These are phyloP conservation scores for Xylaria sp. DNA, from an alignment of 2,329 filamentous ascomycete species.

Conservation along the genomic window DNA sequence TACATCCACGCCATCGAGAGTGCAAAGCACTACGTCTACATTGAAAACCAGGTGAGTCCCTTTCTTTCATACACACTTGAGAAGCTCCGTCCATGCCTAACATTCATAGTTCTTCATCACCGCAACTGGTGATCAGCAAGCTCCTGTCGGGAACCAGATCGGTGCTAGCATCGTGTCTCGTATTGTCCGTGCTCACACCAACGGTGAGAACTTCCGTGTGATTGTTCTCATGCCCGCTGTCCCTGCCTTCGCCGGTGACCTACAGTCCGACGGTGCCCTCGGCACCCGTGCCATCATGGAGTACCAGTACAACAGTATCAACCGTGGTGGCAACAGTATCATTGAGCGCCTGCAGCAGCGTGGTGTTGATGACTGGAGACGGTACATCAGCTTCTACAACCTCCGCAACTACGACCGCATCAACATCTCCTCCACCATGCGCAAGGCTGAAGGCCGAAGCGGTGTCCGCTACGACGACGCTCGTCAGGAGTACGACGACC, in stretches of 20 bases:
- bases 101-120: slow-evolving; percentile 72
- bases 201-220: slow-evolving; percentile 64
- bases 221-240: slow-evolving; percentile 75
- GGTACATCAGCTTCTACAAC: slow-evolving; percentile 82
- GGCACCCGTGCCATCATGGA: slow-evolving; percentile 84
- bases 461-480: slow-evolving; percentile 66
- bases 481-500: slow-evolving; percentile 55
- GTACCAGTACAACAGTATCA: slow-evolving; percentile 77
- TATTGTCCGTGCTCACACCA: slow-evolving; percentile 63
- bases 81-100: slow-evolving; percentile 8
- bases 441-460: slow-evolving; percentile 52
- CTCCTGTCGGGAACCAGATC: slow-evolving; percentile 70
- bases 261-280: slow-evolving; percentile 65
- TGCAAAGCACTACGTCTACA: slow-evolving; percentile 69
- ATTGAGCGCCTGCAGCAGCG: slow-evolving; percentile 62
- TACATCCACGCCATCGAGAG: slow-evolving; percentile 68
- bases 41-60: slow-evolving; percentile 60
- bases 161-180: slow-evolving; percentile 74
- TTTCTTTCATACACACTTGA: not conserved
- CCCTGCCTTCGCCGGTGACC: slow-evolving; percentile 75
- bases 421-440: slow-evolving; percentile 61
- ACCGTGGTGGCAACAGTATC: slow-evolving; percentile 70
- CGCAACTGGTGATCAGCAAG: slow-evolving; percentile 63
- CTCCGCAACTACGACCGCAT: slow-evolving; percentile 79
- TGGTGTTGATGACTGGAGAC: slow-evolving; percentile 60